These are phyloP conservation scores for Fusarium albosuccineum DNA, from an alignment of 2,329 filamentous ascomycete species.

Conservation along the genomic window DNA sequence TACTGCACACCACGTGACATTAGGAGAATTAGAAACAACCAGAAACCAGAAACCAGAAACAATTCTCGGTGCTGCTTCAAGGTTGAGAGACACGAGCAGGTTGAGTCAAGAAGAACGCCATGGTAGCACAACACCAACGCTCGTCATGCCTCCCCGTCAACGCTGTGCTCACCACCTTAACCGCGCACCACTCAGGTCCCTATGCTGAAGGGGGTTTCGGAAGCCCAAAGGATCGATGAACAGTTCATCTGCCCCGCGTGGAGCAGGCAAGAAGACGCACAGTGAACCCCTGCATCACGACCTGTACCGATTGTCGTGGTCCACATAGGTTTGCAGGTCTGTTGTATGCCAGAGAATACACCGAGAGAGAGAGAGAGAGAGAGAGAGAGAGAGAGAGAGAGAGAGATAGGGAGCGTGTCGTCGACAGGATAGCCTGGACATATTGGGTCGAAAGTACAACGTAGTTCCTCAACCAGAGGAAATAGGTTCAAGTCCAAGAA, in stretches of 20 bases:
- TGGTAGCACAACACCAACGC: constrained; percentile 36
- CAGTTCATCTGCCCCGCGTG: constrained; percentile 24
- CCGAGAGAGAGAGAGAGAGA: not conserved
- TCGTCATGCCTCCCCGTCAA: constrained; percentile 37
- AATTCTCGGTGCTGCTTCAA: not conserved
- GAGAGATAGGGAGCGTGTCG: not conserved
- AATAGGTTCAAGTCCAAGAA: not conserved
- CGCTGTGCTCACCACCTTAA: constrained; percentile 26
- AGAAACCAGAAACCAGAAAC: not conserved
- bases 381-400: not conserved
- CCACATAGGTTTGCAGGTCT: not conserved
- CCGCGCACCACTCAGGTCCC: constrained; percentile 11
- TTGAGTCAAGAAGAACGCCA: constrained; percentile 22
- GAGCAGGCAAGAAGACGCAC: constrained; percentile 16
- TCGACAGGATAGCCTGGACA: not conserved
- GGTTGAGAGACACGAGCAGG: constrained; percentile 3
- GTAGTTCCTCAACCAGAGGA: constrained; percentile 10
- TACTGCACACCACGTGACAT: no score
- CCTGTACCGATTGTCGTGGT: constrained; percentile 20
- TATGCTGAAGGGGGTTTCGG: constrained; percentile 5
- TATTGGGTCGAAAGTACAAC: constrained; percentile 9
- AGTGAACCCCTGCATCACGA: constrained; percentile 2
- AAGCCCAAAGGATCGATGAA: constrained; percentile 12
- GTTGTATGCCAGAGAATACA: not conserved
- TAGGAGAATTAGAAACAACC: no score